A percentile compares a stretch with the other conserved stretches of the same genome.
Evolutionary conservation across 805 yeast species (phyloP).

Genomic region (Vanderwaltozyma polyspora): DNA sequence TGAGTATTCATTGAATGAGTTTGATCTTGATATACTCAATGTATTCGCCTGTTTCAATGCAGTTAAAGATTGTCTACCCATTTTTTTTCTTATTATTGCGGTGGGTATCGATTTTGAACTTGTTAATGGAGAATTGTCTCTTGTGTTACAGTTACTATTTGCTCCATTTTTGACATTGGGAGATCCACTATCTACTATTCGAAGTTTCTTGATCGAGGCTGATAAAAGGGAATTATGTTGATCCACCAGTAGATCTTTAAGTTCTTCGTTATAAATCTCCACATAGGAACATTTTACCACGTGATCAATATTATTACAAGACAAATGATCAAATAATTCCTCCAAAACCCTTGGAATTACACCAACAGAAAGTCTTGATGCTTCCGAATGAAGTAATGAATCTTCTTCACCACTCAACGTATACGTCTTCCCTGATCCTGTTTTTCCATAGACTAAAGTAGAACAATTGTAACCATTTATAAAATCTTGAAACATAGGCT

Average conservation of each 20-base stretch:
- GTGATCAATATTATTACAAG: slow-evolving; percentile 35
- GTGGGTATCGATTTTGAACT: slow-evolving; percentile 6
- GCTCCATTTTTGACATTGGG: slow-evolving; percentile 4
- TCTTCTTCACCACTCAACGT: slow-evolving; percentile 59
- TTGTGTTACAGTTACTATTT: slow-evolving; percentile 45
- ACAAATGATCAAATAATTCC: slow-evolving; percentile 42
- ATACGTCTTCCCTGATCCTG: slow-evolving; percentile 80
- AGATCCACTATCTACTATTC: slow-evolving; percentile 36
- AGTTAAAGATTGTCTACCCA: not conserved
- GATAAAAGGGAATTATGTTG: not conserved
- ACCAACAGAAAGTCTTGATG: slow-evolving; percentile 46
- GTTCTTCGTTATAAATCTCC: slow-evolving; percentile 79
- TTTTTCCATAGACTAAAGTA: slow-evolving; percentile 79
- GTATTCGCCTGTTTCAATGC: not conserved
- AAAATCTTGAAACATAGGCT: slow-evolving; percentile 52
- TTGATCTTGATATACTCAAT: not conserved
- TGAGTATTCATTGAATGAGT: slow-evolving; percentile 1
- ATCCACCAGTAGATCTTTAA: slow-evolving; percentile 51
- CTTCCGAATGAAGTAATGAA: slow-evolving; percentile 18
- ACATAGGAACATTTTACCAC: slow-evolving; percentile 68
- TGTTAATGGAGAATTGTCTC: slow-evolving; percentile 18
- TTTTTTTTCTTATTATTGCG: slow-evolving; percentile 6
- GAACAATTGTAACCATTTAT: slow-evolving; percentile 71
- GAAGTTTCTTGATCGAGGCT: slow-evolving; percentile 30
- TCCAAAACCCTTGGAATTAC: slow-evolving; percentile 48